Base-by-base conservation (phyloP, 192 early-diverging fungal species). In the Entomortierella parvispora region DNA sequence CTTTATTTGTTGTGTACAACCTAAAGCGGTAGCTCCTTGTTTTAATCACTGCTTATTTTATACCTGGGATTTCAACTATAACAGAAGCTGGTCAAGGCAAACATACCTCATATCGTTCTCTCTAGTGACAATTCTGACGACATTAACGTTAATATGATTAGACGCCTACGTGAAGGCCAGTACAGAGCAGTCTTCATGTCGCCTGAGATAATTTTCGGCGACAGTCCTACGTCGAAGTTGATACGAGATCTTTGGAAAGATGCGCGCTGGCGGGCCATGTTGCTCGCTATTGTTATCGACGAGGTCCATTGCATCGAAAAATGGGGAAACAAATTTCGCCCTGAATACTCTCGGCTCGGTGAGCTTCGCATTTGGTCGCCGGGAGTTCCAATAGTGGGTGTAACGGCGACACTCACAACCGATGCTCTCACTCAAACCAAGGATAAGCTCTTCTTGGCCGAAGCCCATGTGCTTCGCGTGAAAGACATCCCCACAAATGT, bases 181-280 rank as follows among this genome's bases (percentile, higher is more conserved):
- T 65, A 32, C 63, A 65, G 63, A 55, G 63, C 52, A 33, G 63
- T 65, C 40, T 55, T 55, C 33, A 55, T 65, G 51, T 45, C 52
- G 10, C 63, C 52, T n/a, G 29, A 65, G 52, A 53, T 65, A 1
- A 65, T 65, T 54, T 54, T 58, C 31, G 61, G 46, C 46, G 34
- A 63, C 23, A 52, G 61, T 14, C 47, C 49, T 25, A 51, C 61
- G 0, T 51, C 49, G 28, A 65, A 33, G 42, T 32, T 65, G 43
- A n/a, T 65, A 1, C 50, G 31, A 4, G 10, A 3, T 0, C 50
- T 65, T 29, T 65, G 51, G 63, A 22, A 44, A 3, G 18, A 63
- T 9, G 52, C n/a, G 37, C 0, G 0, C 33, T 65, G 51, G 51
- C 37, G 20, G 52, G 17, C 42, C 0, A 10, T 11, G 51, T 55